Base-by-base conservation (phyloP, 2,329 filamentous ascomycete genomes). In the Cryphonectria japonica region DNA sequence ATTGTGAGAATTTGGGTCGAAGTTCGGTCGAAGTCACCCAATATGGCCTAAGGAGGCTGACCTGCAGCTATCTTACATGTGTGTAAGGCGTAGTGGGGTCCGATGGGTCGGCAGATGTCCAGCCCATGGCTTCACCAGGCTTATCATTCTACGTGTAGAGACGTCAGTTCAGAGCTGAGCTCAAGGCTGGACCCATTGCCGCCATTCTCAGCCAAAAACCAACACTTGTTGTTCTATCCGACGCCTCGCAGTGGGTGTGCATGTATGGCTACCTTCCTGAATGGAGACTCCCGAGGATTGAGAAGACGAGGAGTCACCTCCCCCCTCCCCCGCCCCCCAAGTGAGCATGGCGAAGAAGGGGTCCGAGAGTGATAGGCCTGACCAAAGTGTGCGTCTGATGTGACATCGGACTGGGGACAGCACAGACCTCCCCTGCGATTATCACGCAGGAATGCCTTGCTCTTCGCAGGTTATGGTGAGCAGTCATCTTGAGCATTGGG, bases 401-500 rank as follows among this genome's bases (percentile, higher is more conserved):
- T 59, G 26, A 32, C 54, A 59, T 59, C 54, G 29, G 54, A 59
- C 22, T 59, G 54, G 54, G 19, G 54, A 57, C 54, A 32, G 26
- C 26, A 59, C 54, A 32, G 26, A 16, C 29, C 32, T 34, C 11
- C n/a, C 52, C 29, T 32, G 14, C 2, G 26, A 5, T 59, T 16
- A 14, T 34, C 54, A 34, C 26, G 14, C 14, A 19, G 7, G 26
- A 59, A 19, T 19, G 54, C 26, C 14, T 19, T 62, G 16, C 60
- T 37, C 22, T 1, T 13, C 19, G 9, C 41, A 39, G 39, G 60
- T 37, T n/a, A 59, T 9, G 22, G 37, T 43, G 26, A n/a, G 22
- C 19, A 29, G 22, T 29, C 37, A 46, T 34, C 29, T 46, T 64
- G 54, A 41, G 63, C 14, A 26, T 66, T 73, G 72, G 72, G 72